phyloP scores from a whole-genome alignment of 148 eudicot genomes.

The Rhododendron vialii region DNA sequence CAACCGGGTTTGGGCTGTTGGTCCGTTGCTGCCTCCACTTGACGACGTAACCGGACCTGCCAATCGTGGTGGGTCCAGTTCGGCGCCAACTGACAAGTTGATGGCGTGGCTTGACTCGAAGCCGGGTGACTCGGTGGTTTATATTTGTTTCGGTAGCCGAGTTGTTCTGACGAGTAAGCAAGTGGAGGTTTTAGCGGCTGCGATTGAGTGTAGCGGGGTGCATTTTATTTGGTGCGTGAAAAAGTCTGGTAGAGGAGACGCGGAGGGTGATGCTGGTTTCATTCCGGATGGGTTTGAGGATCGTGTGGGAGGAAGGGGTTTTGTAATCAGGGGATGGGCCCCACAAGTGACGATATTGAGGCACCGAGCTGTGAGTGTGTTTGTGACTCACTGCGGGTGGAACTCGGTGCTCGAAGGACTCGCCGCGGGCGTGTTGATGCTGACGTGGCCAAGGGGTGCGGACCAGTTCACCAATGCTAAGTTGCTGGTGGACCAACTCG shows the following conservation, averaged over 20 bases:
- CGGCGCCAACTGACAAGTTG: slow-evolving; percentile 5
- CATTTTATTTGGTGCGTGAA: slow-evolving; percentile 55
- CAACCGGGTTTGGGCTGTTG: slow-evolving; percentile 34
- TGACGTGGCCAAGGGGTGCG: slow-evolving; percentile 67
- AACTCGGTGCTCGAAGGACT: slow-evolving; percentile 64
- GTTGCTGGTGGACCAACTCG: slow-evolving; percentile 49
- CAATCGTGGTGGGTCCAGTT: not conserved
- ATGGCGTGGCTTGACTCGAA: slow-evolving; percentile 52
- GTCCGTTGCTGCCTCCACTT: slow-evolving; percentile 22
- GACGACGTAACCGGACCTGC: not conserved
- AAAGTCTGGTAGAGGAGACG: not conserved
- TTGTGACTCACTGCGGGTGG: slow-evolving; percentile 75
- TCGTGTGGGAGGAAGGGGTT: slow-evolving; percentile 34
- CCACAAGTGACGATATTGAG: slow-evolving; percentile 52
- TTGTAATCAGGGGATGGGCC: slow-evolving; percentile 49
- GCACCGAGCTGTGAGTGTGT: slow-evolving; percentile 54
- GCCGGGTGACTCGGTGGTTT: slow-evolving; percentile 36
- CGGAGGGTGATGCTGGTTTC: slow-evolving; percentile 11
- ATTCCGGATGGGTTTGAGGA: slow-evolving; percentile 32
- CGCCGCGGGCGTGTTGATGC: slow-evolving; percentile 45
- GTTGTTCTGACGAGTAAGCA: slow-evolving; percentile 32
- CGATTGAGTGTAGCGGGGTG: slow-evolving; percentile 44
- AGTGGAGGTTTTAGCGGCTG: slow-evolving; percentile 42
- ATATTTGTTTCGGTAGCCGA: slow-evolving; percentile 69
- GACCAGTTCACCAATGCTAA: slow-evolving; percentile 54